Evolutionary conservation across 2,329 filamentous ascomycete genomes (phyloP), one percentile per base, ranked within the genome.

Genomic region (Hawksworthiomyces lignivorus): DNA sequence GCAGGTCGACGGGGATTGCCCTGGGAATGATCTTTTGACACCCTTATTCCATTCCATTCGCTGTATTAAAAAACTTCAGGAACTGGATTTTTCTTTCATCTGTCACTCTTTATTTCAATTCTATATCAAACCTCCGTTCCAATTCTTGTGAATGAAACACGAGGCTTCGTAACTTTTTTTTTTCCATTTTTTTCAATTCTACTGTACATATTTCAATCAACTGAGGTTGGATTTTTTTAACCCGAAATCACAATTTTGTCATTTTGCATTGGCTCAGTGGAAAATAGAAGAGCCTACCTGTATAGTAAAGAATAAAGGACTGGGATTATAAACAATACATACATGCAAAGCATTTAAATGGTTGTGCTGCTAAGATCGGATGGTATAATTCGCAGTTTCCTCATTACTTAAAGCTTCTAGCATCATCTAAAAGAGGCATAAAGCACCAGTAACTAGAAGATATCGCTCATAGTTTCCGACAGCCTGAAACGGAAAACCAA

Each of bases 41-140:
- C 48, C 47, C 48, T 49, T 39, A 24, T 44, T 49, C 20, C 45
- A 44, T 49, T 49, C 47, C 45, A 44, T 49, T 49, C 47, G 30
- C 32, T 47, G 34, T 44, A 41, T 44, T 44, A 8, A 40, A 39
- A n/a, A 48, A 26, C 39, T 41, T 31, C 34, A 39, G 36, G 37
- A 41, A 41, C 26, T 31, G 18, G 34, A 31, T 33, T 22, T 39
- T 35, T 38, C 19, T 38, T 33, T 19, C 9, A 7, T 10, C 3
- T 19, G 3, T 32, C 17, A 8, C 17, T 32, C 12, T 19, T 19
- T 19, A 9, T 42, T 42, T 21, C 37, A 22, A 7, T 36, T 36
- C 24, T 30, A 15, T 27, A 15, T 26, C 24, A 12, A 26, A 8
- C 24, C 8, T 26, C 24, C 12, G 24, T 28, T 21, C 24, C 24